Percentiles rank a stretch among this genome's conserved stretches.
phyloP scores from a whole-genome alignment of 768 basidiomycete species.

The Kwoniella sp. region DNA sequence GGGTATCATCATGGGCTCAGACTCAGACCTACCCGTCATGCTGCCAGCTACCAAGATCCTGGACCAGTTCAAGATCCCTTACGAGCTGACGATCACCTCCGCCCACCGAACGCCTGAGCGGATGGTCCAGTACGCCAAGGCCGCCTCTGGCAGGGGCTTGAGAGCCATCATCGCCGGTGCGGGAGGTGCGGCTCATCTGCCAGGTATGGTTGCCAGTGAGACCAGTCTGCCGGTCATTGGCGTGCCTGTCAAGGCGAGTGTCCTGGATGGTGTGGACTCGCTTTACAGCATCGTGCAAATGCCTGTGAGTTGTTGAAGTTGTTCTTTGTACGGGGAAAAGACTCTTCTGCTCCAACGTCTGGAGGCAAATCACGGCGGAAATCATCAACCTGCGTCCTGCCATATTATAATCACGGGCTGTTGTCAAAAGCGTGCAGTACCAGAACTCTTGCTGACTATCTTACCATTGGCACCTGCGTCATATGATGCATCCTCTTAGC shows the following conservation, averaged over 20 bases:
- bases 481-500: conserved; percentile 59
- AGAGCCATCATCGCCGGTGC: conserved; percentile 88
- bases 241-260: conserved; percentile 93
- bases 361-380: too few species aligned
- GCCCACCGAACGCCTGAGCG: conserved; percentile 93
- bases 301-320: conserved; percentile 68
- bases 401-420: too few species aligned
- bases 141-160: conserved; percentile 62
- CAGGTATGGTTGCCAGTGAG: conserved; percentile 97
- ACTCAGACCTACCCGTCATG: conserved; percentile 95
- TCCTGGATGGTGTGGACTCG: conserved; percentile 94
- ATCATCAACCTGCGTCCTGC: too few species aligned
- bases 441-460: conserved; percentile 2
- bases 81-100: conserved; percentile 92
- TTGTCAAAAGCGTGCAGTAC: too few species aligned
- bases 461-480: not conserved
- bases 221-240: conserved; percentile 90
- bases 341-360: too few species aligned
- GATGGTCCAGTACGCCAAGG: conserved; percentile 76
- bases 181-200: conserved; percentile 96
- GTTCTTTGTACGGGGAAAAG: conserved; percentile 1
- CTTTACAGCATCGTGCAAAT: conserved; percentile 97
- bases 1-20: conserved; percentile 96
- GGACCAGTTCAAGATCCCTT: conserved; percentile 78
- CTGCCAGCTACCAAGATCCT: conserved; percentile 82